Evolutionary conservation across 2,329 filamentous ascomycete genomes (phyloP).

Genomic region (Beauveria medogensis): DNA sequence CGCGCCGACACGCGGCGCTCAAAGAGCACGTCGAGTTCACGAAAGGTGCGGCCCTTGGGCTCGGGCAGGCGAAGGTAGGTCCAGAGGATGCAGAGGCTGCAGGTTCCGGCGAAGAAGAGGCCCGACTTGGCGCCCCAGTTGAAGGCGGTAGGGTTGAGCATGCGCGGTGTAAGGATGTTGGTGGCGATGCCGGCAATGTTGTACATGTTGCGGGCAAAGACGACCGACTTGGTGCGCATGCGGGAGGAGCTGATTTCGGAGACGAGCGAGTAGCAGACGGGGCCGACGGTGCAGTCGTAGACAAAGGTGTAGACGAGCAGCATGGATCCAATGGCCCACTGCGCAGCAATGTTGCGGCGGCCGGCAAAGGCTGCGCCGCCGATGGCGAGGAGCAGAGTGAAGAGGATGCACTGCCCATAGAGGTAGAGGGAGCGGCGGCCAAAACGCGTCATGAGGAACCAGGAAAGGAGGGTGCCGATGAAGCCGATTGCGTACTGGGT

Average conservation of each 20-base stretch:
- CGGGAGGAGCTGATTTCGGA: slow-evolving; percentile 40
- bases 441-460: slow-evolving; percentile 27
- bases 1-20: slow-evolving; percentile 34
- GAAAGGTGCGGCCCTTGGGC: slow-evolving; percentile 44
- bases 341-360: slow-evolving; percentile 25
- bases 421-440: slow-evolving; percentile 33
- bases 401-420: slow-evolving; percentile 26
- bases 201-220: slow-evolving; percentile 38
- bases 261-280: slow-evolving; percentile 78
- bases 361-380: slow-evolving; percentile 29
- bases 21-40: slow-evolving; percentile 49
- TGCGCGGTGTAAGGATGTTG: slow-evolving; percentile 38
- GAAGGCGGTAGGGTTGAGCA: slow-evolving; percentile 39
- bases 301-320: slow-evolving; percentile 36
- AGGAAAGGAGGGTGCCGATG: slow-evolving; percentile 30
- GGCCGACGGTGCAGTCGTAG: slow-evolving; percentile 31
- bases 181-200: slow-evolving; percentile 40
- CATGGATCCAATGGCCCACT: slow-evolving; percentile 31
- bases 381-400: slow-evolving; percentile 27
- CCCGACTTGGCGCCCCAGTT: slow-evolving; percentile 41
- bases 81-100: slow-evolving; percentile 38
- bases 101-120: slow-evolving; percentile 38
- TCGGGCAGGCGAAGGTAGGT: slow-evolving; percentile 46
- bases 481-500: slow-evolving; percentile 30
- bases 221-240: slow-evolving; percentile 38